Conservation (phyloP, 1,284 basidiomycete genomes). For the Apiotrichum porosum region DNA sequence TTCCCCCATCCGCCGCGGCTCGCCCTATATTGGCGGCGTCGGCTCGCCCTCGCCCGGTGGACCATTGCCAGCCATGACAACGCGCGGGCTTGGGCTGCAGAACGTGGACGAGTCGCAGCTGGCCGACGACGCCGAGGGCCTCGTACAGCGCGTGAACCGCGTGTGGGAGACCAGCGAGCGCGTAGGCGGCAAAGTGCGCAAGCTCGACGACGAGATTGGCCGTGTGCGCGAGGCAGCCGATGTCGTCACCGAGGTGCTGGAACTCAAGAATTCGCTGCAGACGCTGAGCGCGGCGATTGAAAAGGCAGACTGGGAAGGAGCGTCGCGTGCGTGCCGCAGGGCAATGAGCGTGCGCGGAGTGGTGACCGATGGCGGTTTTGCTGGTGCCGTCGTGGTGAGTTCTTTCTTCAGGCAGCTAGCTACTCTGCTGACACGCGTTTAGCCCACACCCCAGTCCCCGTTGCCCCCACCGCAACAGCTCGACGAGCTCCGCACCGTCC, state of each 20-base stretch:
- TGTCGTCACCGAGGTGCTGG: constrained; percentile 77
- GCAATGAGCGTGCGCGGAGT: constrained; percentile 77
- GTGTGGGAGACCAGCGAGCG: constrained; percentile 70
- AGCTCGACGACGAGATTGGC: constrained; percentile 84
- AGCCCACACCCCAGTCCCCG: constrained; percentile 87
- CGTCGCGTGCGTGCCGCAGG: constrained; percentile 79
- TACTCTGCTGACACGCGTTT: constrained; percentile 4
- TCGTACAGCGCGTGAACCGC: constrained; percentile 42
- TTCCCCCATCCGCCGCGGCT: not conserved
- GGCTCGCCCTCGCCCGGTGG: not conserved
- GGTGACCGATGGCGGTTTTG: constrained; percentile 78
- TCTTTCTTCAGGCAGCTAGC: constrained; percentile 5
- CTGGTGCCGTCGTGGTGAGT: constrained; percentile 76
- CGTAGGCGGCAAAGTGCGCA: constrained; percentile 80
- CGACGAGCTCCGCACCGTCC: constrained; percentile 64
- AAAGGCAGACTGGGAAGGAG: constrained; percentile 88
- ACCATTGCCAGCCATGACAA: too few relatives aligned
- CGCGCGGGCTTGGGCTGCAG: constrained; percentile 25
- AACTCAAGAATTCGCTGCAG: constrained; percentile 81
- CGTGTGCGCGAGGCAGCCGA: constrained; percentile 79
- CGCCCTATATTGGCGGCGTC: not conserved
- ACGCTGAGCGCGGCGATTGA: constrained; percentile 74
- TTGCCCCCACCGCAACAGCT: constrained; percentile 79
- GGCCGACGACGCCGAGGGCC: constrained; percentile 29
- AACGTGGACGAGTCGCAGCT: constrained; percentile 7